Evolutionary conservation across 345 rosid genomes (phyloP).

Genomic region (Excoecaria cochinchinensis): DNA sequence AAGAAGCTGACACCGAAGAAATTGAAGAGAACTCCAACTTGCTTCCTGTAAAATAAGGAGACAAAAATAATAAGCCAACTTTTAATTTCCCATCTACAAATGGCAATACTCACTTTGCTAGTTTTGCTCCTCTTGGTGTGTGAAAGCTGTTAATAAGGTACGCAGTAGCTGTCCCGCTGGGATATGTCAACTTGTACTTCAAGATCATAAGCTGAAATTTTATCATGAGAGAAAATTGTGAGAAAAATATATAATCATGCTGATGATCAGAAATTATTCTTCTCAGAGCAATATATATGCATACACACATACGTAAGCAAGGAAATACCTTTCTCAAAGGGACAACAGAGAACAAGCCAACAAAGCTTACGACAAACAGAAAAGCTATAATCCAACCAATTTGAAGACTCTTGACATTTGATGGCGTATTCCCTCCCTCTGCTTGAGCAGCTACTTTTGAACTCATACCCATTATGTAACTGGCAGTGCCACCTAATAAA

Average conservation of each 20-base stretch:
- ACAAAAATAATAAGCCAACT: background rate
- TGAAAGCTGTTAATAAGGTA: constrained; percentile 90
- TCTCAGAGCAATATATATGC: background rate
- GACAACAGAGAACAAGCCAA: constrained; percentile 81
- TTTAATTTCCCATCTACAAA: background rate
- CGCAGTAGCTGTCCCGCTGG: constrained; percentile 94
- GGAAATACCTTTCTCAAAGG: constrained; percentile 65
- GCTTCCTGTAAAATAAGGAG: constrained; percentile 38
- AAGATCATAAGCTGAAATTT: constrained; percentile 64
- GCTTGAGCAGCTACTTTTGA: constrained; percentile 48
- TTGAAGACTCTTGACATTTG: constrained; percentile 56
- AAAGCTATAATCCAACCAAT: constrained; percentile 79
- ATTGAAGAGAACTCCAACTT: constrained; percentile 50
- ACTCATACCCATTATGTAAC: constrained; percentile 78
- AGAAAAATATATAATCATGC: background rate
- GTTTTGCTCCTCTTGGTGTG: constrained; percentile 85
- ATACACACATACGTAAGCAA: too few species aligned
- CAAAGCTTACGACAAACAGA: constrained; percentile 78
- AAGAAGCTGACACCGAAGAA: constrained; percentile 44
- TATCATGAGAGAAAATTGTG: background rate
- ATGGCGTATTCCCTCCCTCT: constrained; percentile 50
- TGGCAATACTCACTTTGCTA: constrained; percentile 55
- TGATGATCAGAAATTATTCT: too few species aligned
- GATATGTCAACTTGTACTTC: constrained; percentile 78
- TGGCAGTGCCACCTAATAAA: constrained; percentile 71